These are phyloP conservation scores for Delonix regia DNA, from an alignment of 306 rosid species.

Conservation along the genomic window DNA sequence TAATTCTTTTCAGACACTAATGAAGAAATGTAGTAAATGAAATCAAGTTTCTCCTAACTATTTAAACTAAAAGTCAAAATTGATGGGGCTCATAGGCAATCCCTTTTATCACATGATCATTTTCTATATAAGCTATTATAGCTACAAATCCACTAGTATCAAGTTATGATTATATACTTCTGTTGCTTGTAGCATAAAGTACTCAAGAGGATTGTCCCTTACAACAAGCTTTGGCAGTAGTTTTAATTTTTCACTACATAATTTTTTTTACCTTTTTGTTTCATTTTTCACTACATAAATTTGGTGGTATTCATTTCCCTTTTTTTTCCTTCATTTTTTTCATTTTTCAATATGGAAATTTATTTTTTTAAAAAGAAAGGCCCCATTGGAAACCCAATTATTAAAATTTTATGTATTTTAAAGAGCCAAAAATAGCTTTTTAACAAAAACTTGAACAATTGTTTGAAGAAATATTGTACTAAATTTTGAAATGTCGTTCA, in stretches of 20 bases:
- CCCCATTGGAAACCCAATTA: neutral
- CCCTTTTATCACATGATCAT: neutral
- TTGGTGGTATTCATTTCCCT: too few relatives aligned
- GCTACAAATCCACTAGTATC: neutral
- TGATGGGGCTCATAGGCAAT: neutral
- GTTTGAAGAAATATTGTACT: neutral
- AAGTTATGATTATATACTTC: constrained; percentile 11
- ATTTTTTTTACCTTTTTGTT: too few relatives aligned
- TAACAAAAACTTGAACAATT: neutral
- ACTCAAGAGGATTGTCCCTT: constrained; percentile 75
- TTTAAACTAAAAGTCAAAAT: neutral
- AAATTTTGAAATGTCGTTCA: too few relatives aligned
- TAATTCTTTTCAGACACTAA: neutral
- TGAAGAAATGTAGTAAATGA: constrained; percentile 8
- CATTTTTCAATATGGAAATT: too few relatives aligned
- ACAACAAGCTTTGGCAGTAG: constrained; percentile 78
- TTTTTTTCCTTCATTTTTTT: too few relatives aligned
- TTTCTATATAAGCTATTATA: constrained; percentile 14
- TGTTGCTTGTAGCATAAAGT: constrained; percentile 53
- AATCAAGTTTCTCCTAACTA: neutral
- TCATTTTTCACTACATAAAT: too few relatives aligned
- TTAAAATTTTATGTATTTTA: neutral
- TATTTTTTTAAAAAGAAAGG: too few relatives aligned
- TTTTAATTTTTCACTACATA: constrained; percentile 27
- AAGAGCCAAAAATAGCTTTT: neutral